These are phyloP conservation scores for Gypsophila paniculata DNA, from an alignment of 179 eudicot species.

Conservation along the genomic window DNA sequence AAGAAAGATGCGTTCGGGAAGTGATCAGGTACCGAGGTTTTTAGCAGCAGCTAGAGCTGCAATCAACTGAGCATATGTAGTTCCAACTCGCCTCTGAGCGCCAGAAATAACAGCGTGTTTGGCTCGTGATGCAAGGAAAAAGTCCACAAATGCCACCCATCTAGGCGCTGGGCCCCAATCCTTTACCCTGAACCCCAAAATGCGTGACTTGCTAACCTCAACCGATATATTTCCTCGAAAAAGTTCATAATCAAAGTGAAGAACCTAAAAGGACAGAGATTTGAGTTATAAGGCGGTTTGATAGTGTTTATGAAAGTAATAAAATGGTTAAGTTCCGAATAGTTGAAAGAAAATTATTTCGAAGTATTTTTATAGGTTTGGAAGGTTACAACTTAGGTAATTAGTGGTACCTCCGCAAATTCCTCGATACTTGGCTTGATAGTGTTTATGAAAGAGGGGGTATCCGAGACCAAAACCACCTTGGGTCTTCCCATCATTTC, in stretches of 20 bases:
- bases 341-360: not conserved
- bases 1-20: not conserved
- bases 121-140: slow-evolving; percentile 88
- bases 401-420: slow-evolving; percentile 62
- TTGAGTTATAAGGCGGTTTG: too few relatives aligned
- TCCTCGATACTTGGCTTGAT: slow-evolving; percentile 45
- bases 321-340: not conserved
- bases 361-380: not conserved
- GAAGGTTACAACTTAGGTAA: not conserved
- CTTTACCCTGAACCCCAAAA: slow-evolving; percentile 55
- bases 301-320: too few relatives aligned
- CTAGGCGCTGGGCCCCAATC: slow-evolving; percentile 99
- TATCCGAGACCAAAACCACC: slow-evolving; percentile 79
- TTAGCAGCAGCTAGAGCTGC: slow-evolving; percentile 81
- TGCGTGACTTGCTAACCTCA: slow-evolving; percentile 18
- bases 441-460: slow-evolving; percentile 61
- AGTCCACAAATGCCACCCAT: slow-evolving; percentile 99
- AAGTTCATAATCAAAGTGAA: slow-evolving; percentile 71
- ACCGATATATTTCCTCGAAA: slow-evolving; percentile 43
- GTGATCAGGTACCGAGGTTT: slow-evolving; percentile 45
- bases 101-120: slow-evolving; percentile 85
- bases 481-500: slow-evolving; percentile 43
- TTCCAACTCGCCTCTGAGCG: slow-evolving; percentile 93
- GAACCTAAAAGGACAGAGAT: slow-evolving; percentile 41
- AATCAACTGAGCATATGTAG: slow-evolving; percentile 87